Conservation (phyloP, 169 alveolate species). For the Pseudocohnilembus persalinus region DNA sequence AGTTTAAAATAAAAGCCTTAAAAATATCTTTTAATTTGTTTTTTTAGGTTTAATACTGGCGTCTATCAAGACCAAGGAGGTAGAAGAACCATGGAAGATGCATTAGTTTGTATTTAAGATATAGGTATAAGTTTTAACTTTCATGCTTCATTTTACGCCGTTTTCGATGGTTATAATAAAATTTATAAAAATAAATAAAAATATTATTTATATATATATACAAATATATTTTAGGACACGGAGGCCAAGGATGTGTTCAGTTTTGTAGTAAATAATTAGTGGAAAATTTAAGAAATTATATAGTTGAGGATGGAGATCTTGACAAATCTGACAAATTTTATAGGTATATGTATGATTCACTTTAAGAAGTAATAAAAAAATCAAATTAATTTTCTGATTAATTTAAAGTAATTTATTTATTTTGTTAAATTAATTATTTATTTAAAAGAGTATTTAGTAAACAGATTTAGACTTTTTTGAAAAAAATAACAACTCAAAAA, state of each 20-base stretch:
- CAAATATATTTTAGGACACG: constrained; percentile 32
- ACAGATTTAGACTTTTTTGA: constrained; percentile 54
- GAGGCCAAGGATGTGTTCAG: constrained; percentile 61
- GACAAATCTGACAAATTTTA: constrained; percentile 37
- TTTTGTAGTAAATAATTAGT: constrained; percentile 42
- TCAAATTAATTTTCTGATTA: neutral
- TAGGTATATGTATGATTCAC: constrained; percentile 16
- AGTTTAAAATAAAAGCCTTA: too few species aligned
- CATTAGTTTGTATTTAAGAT: constrained; percentile 46
- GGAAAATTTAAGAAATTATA: constrained; percentile 37
- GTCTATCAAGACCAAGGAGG: constrained; percentile 57
- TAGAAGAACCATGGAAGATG: constrained; percentile 67
- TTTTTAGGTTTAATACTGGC: constrained; percentile 47
- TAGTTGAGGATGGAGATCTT: constrained; percentile 39
- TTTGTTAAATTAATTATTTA: neutral
- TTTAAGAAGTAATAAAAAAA: neutral
- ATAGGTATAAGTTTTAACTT: constrained; percentile 46
- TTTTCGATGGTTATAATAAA: constrained; percentile 55
- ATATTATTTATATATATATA: neutral
- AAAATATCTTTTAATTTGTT: too few species aligned
- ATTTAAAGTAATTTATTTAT: too few species aligned
- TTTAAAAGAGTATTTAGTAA: constrained; percentile 41
- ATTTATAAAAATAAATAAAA: neutral
- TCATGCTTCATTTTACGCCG: constrained; percentile 62
- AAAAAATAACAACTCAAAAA: constrained; percentile 11